A percentile compares a stretch with the other conserved stretches of the same genome.
Evolutionary conservation across 768 basidiomycete genomes (phyloP).

Genomic region (Pisolithus microcarpus): DNA sequence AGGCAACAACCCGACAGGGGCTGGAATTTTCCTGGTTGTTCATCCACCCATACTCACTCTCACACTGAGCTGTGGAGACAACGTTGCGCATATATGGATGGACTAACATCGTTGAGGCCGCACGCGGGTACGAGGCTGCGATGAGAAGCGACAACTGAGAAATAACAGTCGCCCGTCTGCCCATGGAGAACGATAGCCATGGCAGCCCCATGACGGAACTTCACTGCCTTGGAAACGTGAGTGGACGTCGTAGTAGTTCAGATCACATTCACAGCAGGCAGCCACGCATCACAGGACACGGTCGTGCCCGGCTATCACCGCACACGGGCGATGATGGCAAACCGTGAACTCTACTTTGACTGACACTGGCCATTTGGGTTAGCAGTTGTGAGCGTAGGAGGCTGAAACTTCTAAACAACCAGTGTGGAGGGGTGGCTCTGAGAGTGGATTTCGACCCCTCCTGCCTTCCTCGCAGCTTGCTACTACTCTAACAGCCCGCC

Average conservation of each 20-base stretch:
- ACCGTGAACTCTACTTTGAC: too few species aligned
- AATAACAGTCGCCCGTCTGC: too few species aligned
- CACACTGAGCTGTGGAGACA: constrained; percentile 13
- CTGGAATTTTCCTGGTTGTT: constrained; percentile 7
- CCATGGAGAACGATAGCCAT: too few species aligned
- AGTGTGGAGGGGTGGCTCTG: background rate
- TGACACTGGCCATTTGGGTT: too few species aligned
- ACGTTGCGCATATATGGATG: constrained; percentile 8
- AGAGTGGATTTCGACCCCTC: background rate
- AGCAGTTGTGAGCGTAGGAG: too few species aligned
- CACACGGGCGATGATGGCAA: too few species aligned
- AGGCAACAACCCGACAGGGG: constrained; percentile 23
- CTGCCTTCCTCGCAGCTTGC: too few species aligned
- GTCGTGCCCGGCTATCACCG: background rate
- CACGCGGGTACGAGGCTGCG: too few species aligned
- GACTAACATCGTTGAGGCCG: background rate
- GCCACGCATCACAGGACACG: background rate
- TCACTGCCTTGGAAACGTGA: too few species aligned
- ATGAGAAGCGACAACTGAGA: background rate
- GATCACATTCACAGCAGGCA: background rate
- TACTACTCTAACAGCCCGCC: too few species aligned
- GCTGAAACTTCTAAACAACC: background rate
- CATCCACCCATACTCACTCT: constrained; percentile 20
- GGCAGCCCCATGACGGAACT: too few species aligned
- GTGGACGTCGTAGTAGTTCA: too few species aligned